Percentiles rank a stretch among this genome's conserved stretches.
These are phyloP conservation scores for Gossypium sturtianum DNA, from an alignment of 345 rosid species.

Conservation along the genomic window DNA sequence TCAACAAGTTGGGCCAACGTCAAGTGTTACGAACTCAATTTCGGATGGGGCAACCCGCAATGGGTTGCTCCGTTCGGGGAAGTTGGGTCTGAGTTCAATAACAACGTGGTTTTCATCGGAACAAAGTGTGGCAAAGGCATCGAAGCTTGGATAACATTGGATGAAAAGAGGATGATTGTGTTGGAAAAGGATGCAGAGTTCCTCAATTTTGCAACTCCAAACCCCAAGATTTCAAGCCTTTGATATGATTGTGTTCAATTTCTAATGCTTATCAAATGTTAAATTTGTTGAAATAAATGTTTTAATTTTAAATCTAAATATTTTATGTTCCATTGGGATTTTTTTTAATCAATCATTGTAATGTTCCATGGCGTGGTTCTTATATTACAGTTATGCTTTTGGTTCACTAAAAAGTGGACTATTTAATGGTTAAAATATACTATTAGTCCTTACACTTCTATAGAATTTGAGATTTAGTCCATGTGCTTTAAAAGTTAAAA, in stretches of 20 bases:
- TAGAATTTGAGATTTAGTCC: no score
- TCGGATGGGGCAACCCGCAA: neutral
- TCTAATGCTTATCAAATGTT: neutral
- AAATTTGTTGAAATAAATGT: no score
- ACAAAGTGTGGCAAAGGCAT: constrained; percentile 5
- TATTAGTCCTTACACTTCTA: no score
- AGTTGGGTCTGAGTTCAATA: neutral
- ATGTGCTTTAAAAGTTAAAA: no score
- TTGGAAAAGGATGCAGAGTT: constrained; percentile 3
- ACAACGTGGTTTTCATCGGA: neutral
- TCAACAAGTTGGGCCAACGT: neutral
- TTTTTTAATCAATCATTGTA: no score
- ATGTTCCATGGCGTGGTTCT: no score
- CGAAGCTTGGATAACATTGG: constrained; percentile 11
- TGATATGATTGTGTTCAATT: neutral
- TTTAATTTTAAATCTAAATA: no score
- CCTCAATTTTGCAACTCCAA: neutral
- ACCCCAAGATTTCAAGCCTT: neutral
- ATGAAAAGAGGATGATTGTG: neutral
- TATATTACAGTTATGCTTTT: no score
- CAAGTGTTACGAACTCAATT: neutral
- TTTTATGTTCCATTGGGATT: no score
- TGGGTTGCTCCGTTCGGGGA: neutral
- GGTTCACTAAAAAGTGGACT: no score
- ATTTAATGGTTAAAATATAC: no score